Evolutionary conservation across 495 filamentous ascomycete genomes (phyloP).

Genomic region (Penicillium steckii): DNA sequence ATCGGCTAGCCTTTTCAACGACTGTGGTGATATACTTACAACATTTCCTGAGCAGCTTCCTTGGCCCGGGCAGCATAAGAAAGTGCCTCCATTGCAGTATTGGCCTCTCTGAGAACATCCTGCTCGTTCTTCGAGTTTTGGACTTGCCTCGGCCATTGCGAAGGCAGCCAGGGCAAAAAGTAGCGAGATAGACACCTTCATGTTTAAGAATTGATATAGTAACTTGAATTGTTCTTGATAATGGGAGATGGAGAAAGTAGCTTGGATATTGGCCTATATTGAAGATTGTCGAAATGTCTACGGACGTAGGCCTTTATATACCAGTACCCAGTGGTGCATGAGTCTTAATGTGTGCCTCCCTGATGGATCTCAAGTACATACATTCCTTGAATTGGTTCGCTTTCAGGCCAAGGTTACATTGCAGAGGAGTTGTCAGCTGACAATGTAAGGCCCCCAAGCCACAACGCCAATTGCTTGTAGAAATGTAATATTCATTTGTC

Average conservation of each 20-base stretch:
- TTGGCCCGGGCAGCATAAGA: constrained; percentile 6
- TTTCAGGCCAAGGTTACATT: neutral
- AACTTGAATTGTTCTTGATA: too few species aligned
- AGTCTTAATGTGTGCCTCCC: neutral
- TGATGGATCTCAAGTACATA: too few species aligned
- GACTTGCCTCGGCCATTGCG: constrained; percentile 1
- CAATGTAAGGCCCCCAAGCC: neutral
- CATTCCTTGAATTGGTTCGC: neutral
- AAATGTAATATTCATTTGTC: neutral
- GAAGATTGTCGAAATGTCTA: neutral
- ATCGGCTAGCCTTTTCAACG: neutral
- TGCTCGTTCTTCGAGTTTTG: constrained; percentile 4
- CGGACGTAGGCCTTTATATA: neutral
- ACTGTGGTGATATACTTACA: neutral
- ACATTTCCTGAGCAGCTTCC: constrained; percentile 2
- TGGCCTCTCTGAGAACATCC: constrained; percentile 6
- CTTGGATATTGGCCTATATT: too few species aligned
- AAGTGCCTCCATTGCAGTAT: constrained; percentile 4
- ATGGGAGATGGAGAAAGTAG: neutral
- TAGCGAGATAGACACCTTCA: constrained; percentile 2
- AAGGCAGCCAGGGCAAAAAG: constrained; percentile 1
- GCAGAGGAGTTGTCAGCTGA: neutral
- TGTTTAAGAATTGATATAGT: neutral
- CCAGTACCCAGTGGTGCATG: neutral
- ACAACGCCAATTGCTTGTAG: neutral